phyloP scores from a whole-genome alignment of 1,139 yeast genomes.

The Nadsonia commutata region DNA sequence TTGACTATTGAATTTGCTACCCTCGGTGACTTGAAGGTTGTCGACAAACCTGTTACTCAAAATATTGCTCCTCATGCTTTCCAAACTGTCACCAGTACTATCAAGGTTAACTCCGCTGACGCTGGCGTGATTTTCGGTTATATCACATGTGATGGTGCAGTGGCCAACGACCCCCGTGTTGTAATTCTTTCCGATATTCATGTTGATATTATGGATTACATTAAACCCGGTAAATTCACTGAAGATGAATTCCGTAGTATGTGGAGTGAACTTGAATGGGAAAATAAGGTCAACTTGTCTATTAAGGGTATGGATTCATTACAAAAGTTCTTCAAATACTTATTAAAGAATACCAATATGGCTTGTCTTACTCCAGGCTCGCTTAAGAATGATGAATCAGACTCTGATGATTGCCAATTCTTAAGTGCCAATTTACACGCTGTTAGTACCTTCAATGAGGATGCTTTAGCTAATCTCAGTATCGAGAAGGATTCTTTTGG shows the following conservation, averaged over 20 bases:
- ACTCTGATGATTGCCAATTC: conserved; percentile 76
- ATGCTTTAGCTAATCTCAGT: conserved; percentile 90
- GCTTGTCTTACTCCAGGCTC: conserved; percentile 88
- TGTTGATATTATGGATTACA: conserved; percentile 93
- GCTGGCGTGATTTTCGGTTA: conserved; percentile 97
- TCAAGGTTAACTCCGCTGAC: conserved; percentile 93
- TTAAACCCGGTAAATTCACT: conserved; percentile 81
- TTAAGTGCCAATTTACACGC: conserved; percentile 91
- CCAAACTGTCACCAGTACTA: conserved; percentile 74
- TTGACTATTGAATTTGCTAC: conserved; percentile 93
- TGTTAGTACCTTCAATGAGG: conserved; percentile 91
- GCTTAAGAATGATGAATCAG: conserved; percentile 31
- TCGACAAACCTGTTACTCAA: conserved; percentile 84
- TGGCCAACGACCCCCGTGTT: conserved; percentile 77
- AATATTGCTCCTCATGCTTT: conserved; percentile 95
- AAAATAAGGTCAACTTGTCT: conserved; percentile 86
- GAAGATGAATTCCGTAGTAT: conserved; percentile 86
- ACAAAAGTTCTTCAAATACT: conserved; percentile 63
- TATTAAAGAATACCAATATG: conserved; percentile 84
- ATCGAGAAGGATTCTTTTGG: conserved; percentile 66
- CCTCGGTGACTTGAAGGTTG: conserved; percentile 86
- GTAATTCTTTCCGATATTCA: conserved; percentile 91
- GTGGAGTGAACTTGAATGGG: conserved; percentile 99
- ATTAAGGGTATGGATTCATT: conserved; percentile 48
- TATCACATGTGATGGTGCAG: conserved; percentile 91